Conservation (phyloP, 164 flowering plant genomes). For the Malania oleifera region DNA sequence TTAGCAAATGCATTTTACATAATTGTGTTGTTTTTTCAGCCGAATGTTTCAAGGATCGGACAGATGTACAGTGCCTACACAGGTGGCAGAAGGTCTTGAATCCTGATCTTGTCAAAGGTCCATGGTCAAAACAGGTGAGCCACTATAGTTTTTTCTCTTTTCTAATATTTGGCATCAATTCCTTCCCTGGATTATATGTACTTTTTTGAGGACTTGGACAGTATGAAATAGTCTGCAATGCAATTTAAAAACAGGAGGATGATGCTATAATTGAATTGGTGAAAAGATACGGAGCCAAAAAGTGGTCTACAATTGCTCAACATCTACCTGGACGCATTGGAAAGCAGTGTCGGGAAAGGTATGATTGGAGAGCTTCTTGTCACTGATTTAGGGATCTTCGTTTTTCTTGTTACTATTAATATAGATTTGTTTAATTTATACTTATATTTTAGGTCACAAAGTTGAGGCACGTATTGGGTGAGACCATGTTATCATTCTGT, state of each 20-base stretch:
- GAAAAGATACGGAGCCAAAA: conserved; percentile 44
- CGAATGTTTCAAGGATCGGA: conserved; percentile 53
- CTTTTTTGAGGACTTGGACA: no score
- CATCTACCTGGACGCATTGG: conserved; percentile 73
- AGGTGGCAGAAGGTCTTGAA: conserved; percentile 59
- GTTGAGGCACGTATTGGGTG: no score
- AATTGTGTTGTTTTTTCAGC: conserved; percentile 31
- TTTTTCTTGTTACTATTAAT: no score
- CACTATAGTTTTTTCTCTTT: not conserved
- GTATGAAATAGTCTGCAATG: no score
- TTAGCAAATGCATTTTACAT: conserved; percentile 4
- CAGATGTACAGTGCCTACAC: conserved; percentile 54
- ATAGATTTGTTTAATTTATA: no score
- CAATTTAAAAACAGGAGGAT: conserved; percentile 41
- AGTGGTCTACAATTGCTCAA: conserved; percentile 72
- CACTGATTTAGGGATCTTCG: not conserved
- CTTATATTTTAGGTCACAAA: no score
- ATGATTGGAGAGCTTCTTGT: conserved; percentile 2
- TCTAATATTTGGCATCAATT: not conserved
- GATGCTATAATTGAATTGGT: conserved; percentile 41
- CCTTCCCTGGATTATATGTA: no score
- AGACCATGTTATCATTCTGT: not conserved
- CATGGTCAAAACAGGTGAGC: conserved; percentile 54
- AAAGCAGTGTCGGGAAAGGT: conserved; percentile 74
- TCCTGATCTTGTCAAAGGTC: conserved; percentile 54